A percentile compares a stretch with the other conserved stretches of the same genome.
phyloP scores from a whole-genome alignment of 305 asterid genomes.

The Rubia occidens region DNA sequence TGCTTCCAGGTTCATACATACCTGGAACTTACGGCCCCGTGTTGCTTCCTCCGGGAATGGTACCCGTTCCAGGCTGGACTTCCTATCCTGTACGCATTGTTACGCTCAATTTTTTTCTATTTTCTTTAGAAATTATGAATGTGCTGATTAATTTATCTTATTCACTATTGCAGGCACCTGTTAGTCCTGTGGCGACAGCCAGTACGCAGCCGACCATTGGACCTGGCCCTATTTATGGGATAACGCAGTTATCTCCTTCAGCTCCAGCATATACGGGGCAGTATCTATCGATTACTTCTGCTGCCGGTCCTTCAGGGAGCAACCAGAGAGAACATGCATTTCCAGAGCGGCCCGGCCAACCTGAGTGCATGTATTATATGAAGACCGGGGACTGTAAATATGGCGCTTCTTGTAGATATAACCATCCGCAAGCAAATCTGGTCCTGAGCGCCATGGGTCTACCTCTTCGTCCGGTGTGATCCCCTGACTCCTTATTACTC shows the following conservation, averaged over 20 bases:
- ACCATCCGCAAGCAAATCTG: constrained; percentile 60
- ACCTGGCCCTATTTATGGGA: constrained; percentile 49
- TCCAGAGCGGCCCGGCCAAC: constrained; percentile 85
- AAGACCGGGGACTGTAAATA: constrained; percentile 82
- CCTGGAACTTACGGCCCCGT: constrained; percentile 73
- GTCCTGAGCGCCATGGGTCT: constrained; percentile 74
- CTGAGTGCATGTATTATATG: constrained; percentile 75
- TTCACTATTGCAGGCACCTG: constrained; percentile 42
- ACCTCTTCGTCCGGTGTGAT: constrained; percentile 73
- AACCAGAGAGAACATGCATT: constrained; percentile 47
- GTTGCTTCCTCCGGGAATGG: constrained; percentile 75
- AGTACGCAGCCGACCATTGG: constrained; percentile 51
- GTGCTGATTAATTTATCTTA: not conserved
- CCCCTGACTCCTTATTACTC: not conserved
- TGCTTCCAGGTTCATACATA: constrained; percentile 74
- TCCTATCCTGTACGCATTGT: constrained; percentile 56
- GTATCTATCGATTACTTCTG: constrained; percentile 45
- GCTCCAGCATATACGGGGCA: constrained; percentile 72
- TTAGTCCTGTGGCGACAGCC: constrained; percentile 47
- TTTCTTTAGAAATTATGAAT: not conserved
- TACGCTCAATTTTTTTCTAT: not conserved
- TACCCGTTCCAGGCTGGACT: constrained; percentile 75
- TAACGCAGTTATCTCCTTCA: constrained; percentile 64
- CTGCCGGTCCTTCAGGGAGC: constrained; percentile 57
- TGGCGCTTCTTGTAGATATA: constrained; percentile 79